These are phyloP conservation scores for Cornus suecica DNA, from an alignment of 148 eudicot species.

Conservation along the genomic window DNA sequence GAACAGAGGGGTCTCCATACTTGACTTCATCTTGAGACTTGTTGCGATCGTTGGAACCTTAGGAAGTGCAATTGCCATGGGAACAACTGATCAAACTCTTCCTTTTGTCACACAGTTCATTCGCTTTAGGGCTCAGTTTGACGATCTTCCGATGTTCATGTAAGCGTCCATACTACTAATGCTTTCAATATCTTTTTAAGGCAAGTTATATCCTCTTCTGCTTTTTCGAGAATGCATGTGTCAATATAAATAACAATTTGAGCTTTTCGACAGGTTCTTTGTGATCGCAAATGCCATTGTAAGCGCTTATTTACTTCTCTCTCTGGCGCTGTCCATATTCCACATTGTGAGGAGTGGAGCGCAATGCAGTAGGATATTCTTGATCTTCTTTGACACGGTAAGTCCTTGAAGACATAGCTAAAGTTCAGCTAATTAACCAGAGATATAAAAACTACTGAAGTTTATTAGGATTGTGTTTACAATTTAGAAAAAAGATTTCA, in stretches of 20 bases:
- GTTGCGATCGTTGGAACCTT: slow-evolving; percentile 38
- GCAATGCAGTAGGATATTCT: slow-evolving; percentile 29
- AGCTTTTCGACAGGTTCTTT: slow-evolving; percentile 37
- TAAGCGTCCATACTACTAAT: slow-evolving; percentile 12
- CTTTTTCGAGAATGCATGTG: no score
- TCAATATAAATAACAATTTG: background rate
- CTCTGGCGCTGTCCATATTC: slow-evolving; percentile 40
- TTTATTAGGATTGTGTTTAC: no score
- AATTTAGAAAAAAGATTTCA: no score
- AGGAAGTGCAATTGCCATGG: slow-evolving; percentile 53
- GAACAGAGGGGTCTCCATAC: slow-evolving; percentile 34
- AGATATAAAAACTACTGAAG: no score
- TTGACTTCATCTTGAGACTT: slow-evolving; percentile 47
- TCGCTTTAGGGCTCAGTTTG: slow-evolving; percentile 30
- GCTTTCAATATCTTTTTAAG: background rate
- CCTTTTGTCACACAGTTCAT: slow-evolving; percentile 39
- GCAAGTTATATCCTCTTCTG: no score
- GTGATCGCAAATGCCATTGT: slow-evolving; percentile 39
- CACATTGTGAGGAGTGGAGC: slow-evolving; percentile 42
- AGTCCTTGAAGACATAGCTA: background rate
- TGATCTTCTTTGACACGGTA: slow-evolving; percentile 58
- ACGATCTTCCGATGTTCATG: slow-evolving; percentile 14
- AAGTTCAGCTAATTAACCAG: background rate
- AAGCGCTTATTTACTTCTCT: slow-evolving; percentile 32
- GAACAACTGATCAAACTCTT: slow-evolving; percentile 43